Percentiles rank a stretch among this genome's conserved stretches.
These are phyloP conservation scores for Arachis hypogaea DNA, from an alignment of 306 rosid genomes.

Conservation along the genomic window DNA sequence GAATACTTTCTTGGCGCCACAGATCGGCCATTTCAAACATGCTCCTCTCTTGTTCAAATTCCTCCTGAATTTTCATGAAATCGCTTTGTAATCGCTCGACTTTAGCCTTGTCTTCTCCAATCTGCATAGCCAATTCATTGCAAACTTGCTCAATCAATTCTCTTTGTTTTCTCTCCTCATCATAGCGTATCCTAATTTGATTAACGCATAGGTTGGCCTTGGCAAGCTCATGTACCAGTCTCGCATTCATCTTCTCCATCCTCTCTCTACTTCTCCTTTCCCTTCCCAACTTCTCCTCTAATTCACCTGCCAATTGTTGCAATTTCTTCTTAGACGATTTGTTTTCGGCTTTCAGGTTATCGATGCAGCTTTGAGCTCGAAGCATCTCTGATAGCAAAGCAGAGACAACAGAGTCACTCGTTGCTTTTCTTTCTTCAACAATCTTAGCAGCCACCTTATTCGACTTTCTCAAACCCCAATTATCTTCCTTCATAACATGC, in stretches of 20 bases:
- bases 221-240: slow-evolving; percentile 48
- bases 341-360: slow-evolving; percentile 45
- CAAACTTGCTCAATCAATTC: slow-evolving; percentile 56
- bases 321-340: slow-evolving; percentile 43
- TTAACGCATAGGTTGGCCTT: slow-evolving; percentile 42
- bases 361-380: slow-evolving; percentile 39
- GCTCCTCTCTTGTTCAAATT: slow-evolving; percentile 63
- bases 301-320: slow-evolving; percentile 34
- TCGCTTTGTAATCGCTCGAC: slow-evolving; percentile 49
- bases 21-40: slow-evolving; percentile 62
- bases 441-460: slow-evolving; percentile 10
- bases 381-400: slow-evolving; percentile 48
- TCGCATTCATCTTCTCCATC: slow-evolving; percentile 45
- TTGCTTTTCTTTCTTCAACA: slow-evolving; percentile 6
- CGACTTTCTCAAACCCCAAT: too few species aligned
- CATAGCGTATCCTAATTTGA: slow-evolving; percentile 37
- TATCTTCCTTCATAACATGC: slow-evolving; percentile 21
- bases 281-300: slow-evolving; percentile 39
- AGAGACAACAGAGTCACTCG: slow-evolving; percentile 27
- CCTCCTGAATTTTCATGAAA: slow-evolving; percentile 42
- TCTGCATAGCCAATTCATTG: slow-evolving; percentile 44
- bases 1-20: slow-evolving; percentile 75
- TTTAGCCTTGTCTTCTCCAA: slow-evolving; percentile 49
- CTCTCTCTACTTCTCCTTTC: slow-evolving; percentile 51
- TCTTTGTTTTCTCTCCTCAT: slow-evolving; percentile 51